phyloP scores from a whole-genome alignment of 345 rosid species.

The Aegle marmelos region DNA sequence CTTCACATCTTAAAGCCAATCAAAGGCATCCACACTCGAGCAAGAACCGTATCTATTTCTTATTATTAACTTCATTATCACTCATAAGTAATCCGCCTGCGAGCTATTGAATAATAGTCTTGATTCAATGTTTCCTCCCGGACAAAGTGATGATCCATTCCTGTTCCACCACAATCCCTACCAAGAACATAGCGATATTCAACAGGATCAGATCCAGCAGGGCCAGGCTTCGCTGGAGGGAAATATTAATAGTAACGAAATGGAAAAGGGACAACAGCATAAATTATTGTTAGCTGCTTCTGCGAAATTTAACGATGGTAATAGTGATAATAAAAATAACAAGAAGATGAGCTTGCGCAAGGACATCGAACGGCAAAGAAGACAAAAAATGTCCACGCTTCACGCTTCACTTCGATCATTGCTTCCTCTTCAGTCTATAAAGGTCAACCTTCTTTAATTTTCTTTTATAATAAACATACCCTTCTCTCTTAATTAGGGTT shows the following conservation, averaged over 20 bases:
- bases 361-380: slow-evolving; percentile 49
- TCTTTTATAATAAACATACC: background rate
- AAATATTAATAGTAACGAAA: background rate
- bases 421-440: slow-evolving; percentile 42
- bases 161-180: background rate
- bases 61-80: slow-evolving; percentile 2
- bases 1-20: background rate
- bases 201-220: slow-evolving; percentile 5
- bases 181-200: background rate
- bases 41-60: background rate
- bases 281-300: slow-evolving; percentile 2
- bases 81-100: background rate
- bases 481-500: background rate
- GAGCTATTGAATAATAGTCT: background rate
- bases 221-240: slow-evolving; percentile 13
- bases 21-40: background rate
- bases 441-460: slow-evolving; percentile 25
- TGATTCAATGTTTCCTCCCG: slow-evolving; percentile 4
- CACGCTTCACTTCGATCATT: slow-evolving; percentile 38
- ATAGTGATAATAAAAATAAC: background rate
- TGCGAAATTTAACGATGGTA: background rate
- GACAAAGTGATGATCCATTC: background rate
- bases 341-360: slow-evolving; percentile 32
- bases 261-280: slow-evolving; percentile 9
- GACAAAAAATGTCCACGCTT: slow-evolving; percentile 45